These are phyloP conservation scores for Irpex lacteus DNA, from an alignment of 1,284 basidiomycete genomes.

Conservation along the genomic window DNA sequence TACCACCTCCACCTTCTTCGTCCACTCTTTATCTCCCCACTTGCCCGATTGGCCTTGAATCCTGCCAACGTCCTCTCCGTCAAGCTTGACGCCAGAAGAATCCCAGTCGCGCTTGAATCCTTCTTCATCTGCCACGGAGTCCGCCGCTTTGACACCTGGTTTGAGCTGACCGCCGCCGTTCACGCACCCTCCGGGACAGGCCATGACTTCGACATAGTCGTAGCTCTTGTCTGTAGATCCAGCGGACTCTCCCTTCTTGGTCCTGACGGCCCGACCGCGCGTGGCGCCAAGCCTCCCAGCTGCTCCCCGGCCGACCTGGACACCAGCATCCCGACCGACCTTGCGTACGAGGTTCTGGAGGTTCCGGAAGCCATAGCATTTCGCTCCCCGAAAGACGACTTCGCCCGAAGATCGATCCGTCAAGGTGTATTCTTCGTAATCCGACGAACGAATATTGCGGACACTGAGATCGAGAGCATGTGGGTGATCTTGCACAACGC, in stretches of 20 bases:
- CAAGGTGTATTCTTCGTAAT: conserved; percentile 68
- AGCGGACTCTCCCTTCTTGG: conserved; percentile 21
- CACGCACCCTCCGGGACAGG: conserved; percentile 96
- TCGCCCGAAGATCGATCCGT: conserved; percentile 44
- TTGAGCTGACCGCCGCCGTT: conserved; percentile 96
- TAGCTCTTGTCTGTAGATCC: conserved; percentile 55
- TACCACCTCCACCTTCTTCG: conserved; percentile 67
- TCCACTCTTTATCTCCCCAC: conserved; percentile 81
- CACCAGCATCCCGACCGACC: conserved; percentile 82
- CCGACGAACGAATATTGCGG: conserved; percentile 60
- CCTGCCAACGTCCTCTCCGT: conserved; percentile 34
- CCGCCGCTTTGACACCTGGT: conserved; percentile 36
- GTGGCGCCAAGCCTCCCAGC: conserved; percentile 50
- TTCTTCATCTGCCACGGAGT: conserved; percentile 49
- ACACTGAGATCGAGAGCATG: conserved; percentile 47
- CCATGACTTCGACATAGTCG: conserved; percentile 99
- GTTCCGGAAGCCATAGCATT: conserved; percentile 97
- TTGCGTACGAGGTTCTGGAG: conserved; percentile 96
- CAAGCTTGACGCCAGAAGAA: conserved; percentile 43
- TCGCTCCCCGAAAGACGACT: conserved; percentile 87
- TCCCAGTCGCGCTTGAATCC: conserved; percentile 58
- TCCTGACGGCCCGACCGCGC: conserved; percentile 31
- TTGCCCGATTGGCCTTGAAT: conserved; percentile 36
- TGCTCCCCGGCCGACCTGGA: conserved; percentile 67
- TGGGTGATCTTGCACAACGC: conserved; percentile 29